Evolutionary conservation across 495 filamentous ascomycete species (phyloP), one percentile per base, ranked within the genome.

Genomic region (Aspergillus funiculosus): DNA sequence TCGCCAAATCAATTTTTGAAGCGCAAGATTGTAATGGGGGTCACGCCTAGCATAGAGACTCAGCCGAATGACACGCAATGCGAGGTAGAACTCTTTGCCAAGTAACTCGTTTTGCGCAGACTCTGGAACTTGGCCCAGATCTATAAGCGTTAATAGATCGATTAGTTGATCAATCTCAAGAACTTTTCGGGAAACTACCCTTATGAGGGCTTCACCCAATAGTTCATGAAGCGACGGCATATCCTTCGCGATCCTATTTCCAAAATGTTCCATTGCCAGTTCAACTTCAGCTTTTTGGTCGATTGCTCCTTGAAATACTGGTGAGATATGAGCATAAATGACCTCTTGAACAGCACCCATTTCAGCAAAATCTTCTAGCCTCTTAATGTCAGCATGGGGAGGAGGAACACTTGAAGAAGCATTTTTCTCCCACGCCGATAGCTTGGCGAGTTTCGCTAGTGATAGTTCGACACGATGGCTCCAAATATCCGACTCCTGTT

Each of bases 381-480:
- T 54, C 48, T 54, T 62, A 48, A 73, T 61, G 48, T 60, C 57
- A 45, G 60, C 52, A 37, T 67, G 48, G 10, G 59, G 47, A 40
- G 60, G 44, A 5, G 62, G 54, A 43, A 54, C 35, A 18, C 27
- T 31, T 6, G 39, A 13, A 2, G 46, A 21, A 18, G 59, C 52
- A 7, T 56, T 54, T 43, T 67, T 67, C 32, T 72, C 64, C 41
- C 58, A 56, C 15, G 69, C 80, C 21, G 85, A 85, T 46, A 96
- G 60, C 46, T 83, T 73, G 10, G 86, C 77, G 6, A 98, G 68
- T 63, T 94, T 95, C 8, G 85, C 81, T 15, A 97, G 72, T 34
- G 87, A 90, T n/a, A 95, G 68, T 59, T 95, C 81, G 26, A 94
- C 83, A 59, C 92, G 92, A 62, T 91, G 87, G 62, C 75, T 85